These are phyloP conservation scores for Cicer chorassanicum DNA, from an alignment of 306 rosid genomes.

Conservation along the genomic window DNA sequence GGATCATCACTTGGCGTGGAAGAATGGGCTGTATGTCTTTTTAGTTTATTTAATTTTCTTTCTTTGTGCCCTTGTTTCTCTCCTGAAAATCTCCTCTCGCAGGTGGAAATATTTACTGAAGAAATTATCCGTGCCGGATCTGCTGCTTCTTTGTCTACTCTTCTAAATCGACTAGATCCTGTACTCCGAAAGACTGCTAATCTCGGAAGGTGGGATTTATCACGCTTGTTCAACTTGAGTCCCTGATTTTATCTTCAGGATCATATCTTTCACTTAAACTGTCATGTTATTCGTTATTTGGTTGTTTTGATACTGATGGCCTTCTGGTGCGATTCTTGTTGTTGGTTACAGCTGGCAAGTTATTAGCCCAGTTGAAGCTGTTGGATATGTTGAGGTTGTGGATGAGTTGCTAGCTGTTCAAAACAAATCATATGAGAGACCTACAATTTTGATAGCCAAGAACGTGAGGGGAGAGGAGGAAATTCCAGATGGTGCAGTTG, in stretches of 20 bases:
- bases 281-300: slow-evolving; percentile 14
- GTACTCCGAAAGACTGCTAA: slow-evolving; percentile 89
- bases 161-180: slow-evolving; percentile 89
- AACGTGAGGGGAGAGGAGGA: slow-evolving; percentile 97
- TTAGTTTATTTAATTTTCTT: slow-evolving; percentile 20
- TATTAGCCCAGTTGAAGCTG: slow-evolving; percentile 89
- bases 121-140: slow-evolving; percentile 98
- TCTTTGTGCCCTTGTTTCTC: slow-evolving; percentile 38
- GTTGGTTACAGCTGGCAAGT: slow-evolving; percentile 90
- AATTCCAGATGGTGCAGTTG: slow-evolving; percentile 97
- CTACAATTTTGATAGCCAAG: slow-evolving; percentile 87
- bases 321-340: slow-evolving; percentile 52
- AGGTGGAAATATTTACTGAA: slow-evolving; percentile 97
- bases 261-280: slow-evolving; percentile 28
- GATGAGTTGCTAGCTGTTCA: slow-evolving; percentile 94
- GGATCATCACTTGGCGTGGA: slow-evolving; percentile 93
- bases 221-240: slow-evolving; percentile 37
- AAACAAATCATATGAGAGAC: slow-evolving; percentile 76
- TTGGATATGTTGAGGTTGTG: slow-evolving; percentile 87
- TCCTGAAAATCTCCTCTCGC: slow-evolving; percentile 54
- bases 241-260: slow-evolving; percentile 41
- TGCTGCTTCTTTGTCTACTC: slow-evolving; percentile 92
- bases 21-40: slow-evolving; percentile 79
- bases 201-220: slow-evolving; percentile 80
- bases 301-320: slow-evolving; percentile 36